These are phyloP conservation scores for Amanita thiersii DNA, from an alignment of 768 basidiomycete genomes.

Conservation along the genomic window DNA sequence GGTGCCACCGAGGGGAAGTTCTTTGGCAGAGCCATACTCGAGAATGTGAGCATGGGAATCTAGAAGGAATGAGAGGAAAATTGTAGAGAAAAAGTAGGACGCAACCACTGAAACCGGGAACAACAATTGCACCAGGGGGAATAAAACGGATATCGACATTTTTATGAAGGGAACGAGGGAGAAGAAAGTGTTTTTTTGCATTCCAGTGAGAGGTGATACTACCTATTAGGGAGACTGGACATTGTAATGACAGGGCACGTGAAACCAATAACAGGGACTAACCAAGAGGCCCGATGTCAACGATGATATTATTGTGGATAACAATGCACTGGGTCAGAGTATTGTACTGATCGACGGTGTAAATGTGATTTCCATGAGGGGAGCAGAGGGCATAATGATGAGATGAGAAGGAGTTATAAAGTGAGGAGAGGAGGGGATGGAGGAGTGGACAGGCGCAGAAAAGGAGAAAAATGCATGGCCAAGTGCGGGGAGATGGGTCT, in stretches of 20 bases:
- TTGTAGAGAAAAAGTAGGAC: not conserved
- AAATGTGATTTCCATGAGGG: constrained; percentile 39
- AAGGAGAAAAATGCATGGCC: not conserved
- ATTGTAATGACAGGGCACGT: constrained; percentile 14
- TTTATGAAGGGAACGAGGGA: constrained; percentile 6
- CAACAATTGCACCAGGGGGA: constrained; percentile 47
- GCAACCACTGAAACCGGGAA: constrained; percentile 70
- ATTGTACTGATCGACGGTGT: constrained; percentile 55
- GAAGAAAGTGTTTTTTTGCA: constrained; percentile 3
- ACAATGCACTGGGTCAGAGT: constrained; percentile 57
- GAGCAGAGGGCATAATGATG: constrained; percentile 56
- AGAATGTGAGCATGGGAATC: constrained; percentile 78
- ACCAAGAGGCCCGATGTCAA: constrained; percentile 51
- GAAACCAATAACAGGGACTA: constrained; percentile 22
- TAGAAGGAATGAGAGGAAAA: constrained; percentile 15
- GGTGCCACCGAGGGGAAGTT: constrained; percentile 59
- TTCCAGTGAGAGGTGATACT: constrained; percentile 14
- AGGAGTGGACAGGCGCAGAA: not conserved
- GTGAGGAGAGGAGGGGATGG: constrained; percentile 1
- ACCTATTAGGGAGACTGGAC: constrained; percentile 24
- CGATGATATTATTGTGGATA: constrained; percentile 40
- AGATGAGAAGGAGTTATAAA: constrained; percentile 1
- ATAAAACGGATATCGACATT: constrained; percentile 38
- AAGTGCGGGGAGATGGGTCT: not conserved
- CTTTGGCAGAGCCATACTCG: constrained; percentile 63